A percentile compares a stretch with the other conserved stretches of the same genome.
These are phyloP conservation scores for Stagonosporopsis chrysanthemi DNA, from an alignment of 2,329 filamentous ascomycete genomes.

Conservation along the genomic window DNA sequence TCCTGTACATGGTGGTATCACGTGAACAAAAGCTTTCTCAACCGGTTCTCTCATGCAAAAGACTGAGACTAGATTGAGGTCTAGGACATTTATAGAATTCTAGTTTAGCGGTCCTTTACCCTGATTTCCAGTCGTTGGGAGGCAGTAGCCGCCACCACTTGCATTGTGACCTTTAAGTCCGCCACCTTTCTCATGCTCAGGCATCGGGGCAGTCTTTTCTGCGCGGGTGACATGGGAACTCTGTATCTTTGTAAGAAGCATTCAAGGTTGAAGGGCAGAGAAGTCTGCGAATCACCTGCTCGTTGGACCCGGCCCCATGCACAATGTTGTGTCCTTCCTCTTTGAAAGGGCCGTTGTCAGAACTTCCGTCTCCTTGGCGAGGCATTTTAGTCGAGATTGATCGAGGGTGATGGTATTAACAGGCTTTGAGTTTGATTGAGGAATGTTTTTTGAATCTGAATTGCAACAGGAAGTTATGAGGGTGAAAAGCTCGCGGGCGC, in stretches of 20 bases:
- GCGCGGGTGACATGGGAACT: background rate
- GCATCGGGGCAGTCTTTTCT: background rate
- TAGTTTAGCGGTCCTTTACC: background rate
- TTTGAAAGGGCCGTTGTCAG: conserved; percentile 1
- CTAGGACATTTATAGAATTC: background rate
- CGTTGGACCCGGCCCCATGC: background rate
- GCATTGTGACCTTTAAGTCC: background rate
- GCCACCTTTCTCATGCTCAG: background rate
- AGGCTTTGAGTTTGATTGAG: no score
- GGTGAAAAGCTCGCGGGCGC: no score
- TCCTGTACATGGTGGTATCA: no score
- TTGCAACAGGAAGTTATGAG: no score
- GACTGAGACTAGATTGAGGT: background rate
- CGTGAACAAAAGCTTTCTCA: background rate
- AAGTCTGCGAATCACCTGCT: background rate
- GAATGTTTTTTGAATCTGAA: no score
- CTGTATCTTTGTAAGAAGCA: background rate
- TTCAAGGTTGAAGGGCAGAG: background rate
- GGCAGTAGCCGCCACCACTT: conserved; percentile 1
- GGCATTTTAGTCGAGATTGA: background rate
- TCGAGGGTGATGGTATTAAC: no score
- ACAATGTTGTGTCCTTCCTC: conserved; percentile 1
- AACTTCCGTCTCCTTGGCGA: conserved; percentile 4
- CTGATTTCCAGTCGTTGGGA: background rate
- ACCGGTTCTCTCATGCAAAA: no score